A percentile compares a stretch with the other conserved stretches of the same genome.
phyloP scores from a whole-genome alignment of 1,284 basidiomycete species.

The Cutaneotrichosporon dermatis region DNA sequence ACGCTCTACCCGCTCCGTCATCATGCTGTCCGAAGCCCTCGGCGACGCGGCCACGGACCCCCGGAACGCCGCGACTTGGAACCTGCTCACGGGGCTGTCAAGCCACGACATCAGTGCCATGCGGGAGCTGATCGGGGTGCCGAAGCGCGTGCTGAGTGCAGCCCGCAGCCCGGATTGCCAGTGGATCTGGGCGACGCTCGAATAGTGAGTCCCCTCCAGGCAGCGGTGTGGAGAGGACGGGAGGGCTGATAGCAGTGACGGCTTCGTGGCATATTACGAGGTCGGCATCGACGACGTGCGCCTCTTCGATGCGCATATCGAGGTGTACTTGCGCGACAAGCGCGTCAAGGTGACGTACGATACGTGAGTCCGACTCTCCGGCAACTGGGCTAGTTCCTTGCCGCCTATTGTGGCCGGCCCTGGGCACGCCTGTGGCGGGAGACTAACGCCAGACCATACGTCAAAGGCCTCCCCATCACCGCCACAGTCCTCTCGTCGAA shows the following conservation, averaged over 20 bases:
- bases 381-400: no score
- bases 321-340: constrained; percentile 48
- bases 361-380: no score
- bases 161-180: constrained; percentile 16
- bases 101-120: constrained; percentile 50
- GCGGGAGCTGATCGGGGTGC: constrained; percentile 49
- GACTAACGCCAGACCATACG: constrained; percentile 42
- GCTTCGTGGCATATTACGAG: constrained; percentile 43
- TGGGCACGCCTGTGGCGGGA: no score
- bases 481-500: constrained; percentile 36
- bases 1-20: constrained; percentile 6
- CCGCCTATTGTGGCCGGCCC: no score
- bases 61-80: constrained; percentile 35
- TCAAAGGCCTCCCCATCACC: constrained; percentile 50
- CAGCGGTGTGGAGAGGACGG: no score
- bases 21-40: constrained; percentile 30
- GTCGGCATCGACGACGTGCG: constrained; percentile 45
- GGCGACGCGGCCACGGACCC: constrained; percentile 19
- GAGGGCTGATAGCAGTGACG: constrained; percentile 13
- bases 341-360: constrained; percentile 49
- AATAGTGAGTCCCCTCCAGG: constrained; percentile 20
- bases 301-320: constrained; percentile 50
- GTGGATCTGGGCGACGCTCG: constrained; percentile 14
- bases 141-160: constrained; percentile 35
- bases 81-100: constrained; percentile 42